Base-by-base conservation (phyloP, 23 red algal genomes). In the Gracilariopsis chorda region DNA sequence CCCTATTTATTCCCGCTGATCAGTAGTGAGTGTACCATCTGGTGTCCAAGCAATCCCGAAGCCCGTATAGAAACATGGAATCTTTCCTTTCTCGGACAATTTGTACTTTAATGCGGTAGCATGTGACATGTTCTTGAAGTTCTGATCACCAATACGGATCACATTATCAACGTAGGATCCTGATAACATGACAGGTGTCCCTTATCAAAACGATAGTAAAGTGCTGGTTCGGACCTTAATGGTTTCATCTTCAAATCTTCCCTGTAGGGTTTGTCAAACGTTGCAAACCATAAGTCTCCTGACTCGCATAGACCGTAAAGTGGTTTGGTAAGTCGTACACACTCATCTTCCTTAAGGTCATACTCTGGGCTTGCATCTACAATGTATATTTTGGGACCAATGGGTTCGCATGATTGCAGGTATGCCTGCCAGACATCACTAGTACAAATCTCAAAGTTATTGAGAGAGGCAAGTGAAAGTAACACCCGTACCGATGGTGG, bases 391-490 rank as follows among this genome's bases (percentile, higher is more conserved):
- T 48, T 16, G 13, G 12, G 33, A 24, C 20, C 11, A 17, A 78
- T 16, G 16, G 43, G 72, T 0, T 46, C 72, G 33, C 30, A 13
- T 13, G 36, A 78, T 48, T 78, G 72, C 43, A 78, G 36, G 25
- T 78, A 78, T 48, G 72, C 72, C 25, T 78, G 72, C 16, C 72
- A 39, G 25, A 78, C 72, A 78, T 78, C 72, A 16, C 0, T 48
- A 19, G 43, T 48, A 24, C 72, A 78, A 21, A 78, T n/a, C 23
- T 78, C 32, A 32, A 78, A 78, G 17, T 48, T 27, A 39, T 48
- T 19, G 13, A 48, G 13, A 16, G 72, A 78, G 12, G 72, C 33
- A 13, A 78, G 19, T n/a, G 72, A 0, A 27, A 78, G 0, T 14
- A 78, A 27, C 17, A 78, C 14, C 72, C 0, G 0, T 19, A 78